Evolutionary conservation across 768 basidiomycete genomes (phyloP).

Genomic region (Baorangia bicolor): DNA sequence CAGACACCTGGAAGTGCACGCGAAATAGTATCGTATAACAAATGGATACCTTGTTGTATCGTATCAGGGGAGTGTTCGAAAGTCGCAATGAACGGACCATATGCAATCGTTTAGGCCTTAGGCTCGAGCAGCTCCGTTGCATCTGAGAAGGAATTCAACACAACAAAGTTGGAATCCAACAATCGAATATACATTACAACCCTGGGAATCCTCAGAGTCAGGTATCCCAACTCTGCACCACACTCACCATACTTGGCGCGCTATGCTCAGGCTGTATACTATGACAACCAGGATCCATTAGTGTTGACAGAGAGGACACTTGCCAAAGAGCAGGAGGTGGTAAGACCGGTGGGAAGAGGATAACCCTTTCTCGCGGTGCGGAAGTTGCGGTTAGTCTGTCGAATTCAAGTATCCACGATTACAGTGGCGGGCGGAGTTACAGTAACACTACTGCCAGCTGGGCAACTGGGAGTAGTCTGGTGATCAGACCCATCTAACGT

Average conservation of each 20-base stretch:
- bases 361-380: not conserved
- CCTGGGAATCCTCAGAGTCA: constrained; percentile 24
- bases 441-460: too few relatives aligned
- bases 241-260: constrained; percentile 5
- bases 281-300: constrained; percentile 7
- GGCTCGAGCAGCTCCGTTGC: constrained; percentile 44
- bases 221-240: not conserved
- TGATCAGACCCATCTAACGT: too few relatives aligned
- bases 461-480: too few relatives aligned
- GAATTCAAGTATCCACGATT: too few relatives aligned
- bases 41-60: too few relatives aligned
- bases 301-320: too few relatives aligned
- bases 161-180: constrained; percentile 42
- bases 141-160: constrained; percentile 44
- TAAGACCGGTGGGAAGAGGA: constrained; percentile 13
- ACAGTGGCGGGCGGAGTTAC: too few relatives aligned
- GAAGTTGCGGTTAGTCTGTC: too few relatives aligned
- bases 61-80: constrained; percentile 10
- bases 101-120: constrained; percentile 43
- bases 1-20: too few relatives aligned
- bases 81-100: constrained; percentile 38
- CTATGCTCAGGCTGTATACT: constrained; percentile 11
- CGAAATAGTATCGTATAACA: too few relatives aligned
- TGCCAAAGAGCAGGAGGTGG: constrained; percentile 1
- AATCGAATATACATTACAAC: constrained; percentile 46